Base-by-base conservation (phyloP, 768 basidiomycete species). In the Boletus rubescentipes region DNA sequence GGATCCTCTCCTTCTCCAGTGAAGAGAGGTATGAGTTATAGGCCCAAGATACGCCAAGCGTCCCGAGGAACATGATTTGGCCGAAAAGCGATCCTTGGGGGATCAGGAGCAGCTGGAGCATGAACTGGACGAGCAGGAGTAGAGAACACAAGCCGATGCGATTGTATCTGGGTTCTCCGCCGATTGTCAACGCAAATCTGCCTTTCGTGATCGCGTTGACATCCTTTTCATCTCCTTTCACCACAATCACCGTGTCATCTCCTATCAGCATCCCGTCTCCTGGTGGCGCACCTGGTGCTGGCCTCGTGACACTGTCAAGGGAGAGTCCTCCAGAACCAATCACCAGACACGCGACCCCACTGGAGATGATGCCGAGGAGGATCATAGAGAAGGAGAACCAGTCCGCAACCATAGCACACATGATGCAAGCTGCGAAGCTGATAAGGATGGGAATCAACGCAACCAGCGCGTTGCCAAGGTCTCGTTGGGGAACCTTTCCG, bases 21-120 rank as follows among this genome's bases (percentile, higher is more conserved):
- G 67, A 69, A 9, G 72, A 71, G 29, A 74, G 65, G 42, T 65
- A 74, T 1, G 69, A 64, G 38, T 74, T 74, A 48, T 74, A 72
- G 1, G 16, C 49, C 72, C 73, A 74, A 1, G 72, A 74, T 2
- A 65, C 64, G 4, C 56, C 66, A 15, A 74, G 62, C 1, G 72
- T 59, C 1, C 50, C 40, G 29, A 73, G 51, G 53, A 73, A 74
- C 68, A 73, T 54, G 39, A 70, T 50, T 45, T 74, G 72, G 11
- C 73, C 72, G 7, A 73, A 72, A 36, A 73, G 63, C 11, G 51
- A 31, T 11, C 59, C 66, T 46, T 74, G 72, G 4, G 72, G 72
- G 21, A 72, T 71, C 34, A 73, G 62, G 41, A 73, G 60, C 4
- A 73, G 60, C 53, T 74, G 72, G 21, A 63, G 46, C 21, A 73